Evolutionary conservation across 148 eudicot species (phyloP).

Genomic region (Chenopodium suecicum): DNA sequence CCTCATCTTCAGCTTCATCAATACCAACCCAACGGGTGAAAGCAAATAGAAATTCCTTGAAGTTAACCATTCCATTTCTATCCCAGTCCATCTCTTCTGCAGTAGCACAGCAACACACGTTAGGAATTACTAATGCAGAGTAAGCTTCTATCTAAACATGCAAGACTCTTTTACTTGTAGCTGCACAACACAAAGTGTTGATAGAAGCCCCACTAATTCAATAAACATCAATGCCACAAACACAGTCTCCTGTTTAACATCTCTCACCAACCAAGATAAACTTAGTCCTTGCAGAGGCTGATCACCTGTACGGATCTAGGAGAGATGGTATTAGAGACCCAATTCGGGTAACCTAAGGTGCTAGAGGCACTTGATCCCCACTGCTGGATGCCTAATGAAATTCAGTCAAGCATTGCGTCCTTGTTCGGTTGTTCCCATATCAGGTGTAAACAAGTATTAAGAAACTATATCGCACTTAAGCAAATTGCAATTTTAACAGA

Average conservation of each 20-base stretch:
- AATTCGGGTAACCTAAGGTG: too few species aligned
- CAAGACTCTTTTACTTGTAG: background rate
- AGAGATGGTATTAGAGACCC: too few species aligned
- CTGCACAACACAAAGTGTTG: background rate
- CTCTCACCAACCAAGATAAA: background rate
- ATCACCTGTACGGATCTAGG: too few species aligned
- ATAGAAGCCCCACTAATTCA: background rate
- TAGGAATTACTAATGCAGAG: background rate
- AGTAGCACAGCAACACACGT: constrained; percentile 21
- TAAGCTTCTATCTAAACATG: background rate
- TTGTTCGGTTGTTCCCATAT: background rate
- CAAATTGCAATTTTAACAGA: background rate
- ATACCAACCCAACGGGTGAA: constrained; percentile 92
- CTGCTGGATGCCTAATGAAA: too few species aligned
- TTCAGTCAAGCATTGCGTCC: background rate
- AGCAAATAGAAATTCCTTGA: constrained; percentile 88
- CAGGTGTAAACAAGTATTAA: background rate
- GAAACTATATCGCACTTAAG: background rate
- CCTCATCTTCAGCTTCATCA: constrained; percentile 71
- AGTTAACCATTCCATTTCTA: constrained; percentile 88
- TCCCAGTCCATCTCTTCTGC: constrained; percentile 99
- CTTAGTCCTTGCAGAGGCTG: background rate
- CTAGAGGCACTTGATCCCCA: too few species aligned
- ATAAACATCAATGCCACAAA: background rate
- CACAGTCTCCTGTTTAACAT: background rate